Evolutionary conservation across 2,329 filamentous ascomycete species (phyloP), one percentile per base, ranked within the genome.

Genomic region (Septoria petroselini): DNA sequence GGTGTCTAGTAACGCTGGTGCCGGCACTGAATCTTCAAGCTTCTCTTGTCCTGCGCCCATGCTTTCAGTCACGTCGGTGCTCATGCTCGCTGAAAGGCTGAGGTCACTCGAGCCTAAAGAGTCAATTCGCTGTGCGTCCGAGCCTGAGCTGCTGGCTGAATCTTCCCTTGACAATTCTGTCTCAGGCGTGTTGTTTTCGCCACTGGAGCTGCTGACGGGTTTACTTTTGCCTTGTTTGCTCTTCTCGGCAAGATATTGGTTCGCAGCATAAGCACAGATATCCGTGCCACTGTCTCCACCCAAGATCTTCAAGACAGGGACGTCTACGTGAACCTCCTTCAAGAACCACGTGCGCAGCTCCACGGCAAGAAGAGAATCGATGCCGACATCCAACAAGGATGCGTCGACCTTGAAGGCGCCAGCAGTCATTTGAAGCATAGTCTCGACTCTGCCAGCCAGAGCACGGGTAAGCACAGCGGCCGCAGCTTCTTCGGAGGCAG

Each of bases 291-390:
- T 51, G 18, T 52, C 53, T 25, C 55, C 53, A 14, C 53, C 46
- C 7, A 58, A 15, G 2, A 79, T 66, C 49, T 74, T 73, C 2
- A 78, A 62, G 1, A 78, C 69, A 0, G 74, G 71, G 0, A 79
- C 67, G 38, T 78, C 71, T 0, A 71, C 60, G 0, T 71, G 52
- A 0, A 77, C 38, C 30, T 73, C 64, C 45, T 75, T 74, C n/a
- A 71, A 31, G 50, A 78, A 74, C 76, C 76, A 80, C 2, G 70
- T 62, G 0, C 76, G 71, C 2, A 73, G 42, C 17, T 71, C 68
- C 1, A 73, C 70, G 0, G 70, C 68, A 9, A 70, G 46, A 1
- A 73, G 54, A 2, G 70, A 72, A 52, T 73, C 71, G 9, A 69
- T 48, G 1, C 70, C 65, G 14, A 68, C 62, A 40, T 72, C 68